Evolutionary conservation across 1,284 basidiomycete species (phyloP), one percentile per base, ranked within the genome.

Genomic region (Fomitopsis schrenkii): DNA sequence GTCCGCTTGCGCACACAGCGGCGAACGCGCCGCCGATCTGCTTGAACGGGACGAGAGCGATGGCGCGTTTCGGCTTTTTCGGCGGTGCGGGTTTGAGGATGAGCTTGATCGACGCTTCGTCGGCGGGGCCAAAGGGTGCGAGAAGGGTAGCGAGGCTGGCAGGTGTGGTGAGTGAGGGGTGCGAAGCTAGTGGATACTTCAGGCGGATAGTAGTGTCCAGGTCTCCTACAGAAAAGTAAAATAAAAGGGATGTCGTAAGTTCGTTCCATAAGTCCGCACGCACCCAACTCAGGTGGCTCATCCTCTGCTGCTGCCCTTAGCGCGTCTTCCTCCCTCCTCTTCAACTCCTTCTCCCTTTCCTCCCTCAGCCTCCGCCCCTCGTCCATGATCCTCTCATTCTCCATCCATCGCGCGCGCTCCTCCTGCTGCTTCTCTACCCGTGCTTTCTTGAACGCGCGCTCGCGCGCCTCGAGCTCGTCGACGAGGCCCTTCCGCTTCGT

Each of bases 401-500:
- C 90, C 5, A 83, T 80, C 70, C 81, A 84, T 53, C 79, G 76
- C 38, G 79, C 79, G 10, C 77, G 76, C 70, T 85, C 83, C 67
- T 87, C 83, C 64, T 80, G 77, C 65, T 83, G 80, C 63, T 85
- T 83, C 50, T 87, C 88, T 57, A 83, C 67, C 62, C 83, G 83
- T 1, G 86, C 81, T 71, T 87, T 88, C 77, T 94, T 95, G 52
- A 54, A 54, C 8, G 52, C 52, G 33, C 52, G 33, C 35, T 68
- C 52, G 52, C 52, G 52, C 8, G 33, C 52, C n/a, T 94, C 90
- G 17, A 97, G 82, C 64, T 96, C 95, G 62, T 93, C 89, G 12
- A 95, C 84, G 70, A 95, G 80, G 22, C 75, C 83, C 73, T 91
- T 93, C 35, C 93, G 83, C 73, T 95, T 94, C 60, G 78, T 82